These are phyloP conservation scores for Lasiodiplodia hormozganensis DNA, from an alignment of 2,329 filamentous ascomycete species.

Conservation along the genomic window DNA sequence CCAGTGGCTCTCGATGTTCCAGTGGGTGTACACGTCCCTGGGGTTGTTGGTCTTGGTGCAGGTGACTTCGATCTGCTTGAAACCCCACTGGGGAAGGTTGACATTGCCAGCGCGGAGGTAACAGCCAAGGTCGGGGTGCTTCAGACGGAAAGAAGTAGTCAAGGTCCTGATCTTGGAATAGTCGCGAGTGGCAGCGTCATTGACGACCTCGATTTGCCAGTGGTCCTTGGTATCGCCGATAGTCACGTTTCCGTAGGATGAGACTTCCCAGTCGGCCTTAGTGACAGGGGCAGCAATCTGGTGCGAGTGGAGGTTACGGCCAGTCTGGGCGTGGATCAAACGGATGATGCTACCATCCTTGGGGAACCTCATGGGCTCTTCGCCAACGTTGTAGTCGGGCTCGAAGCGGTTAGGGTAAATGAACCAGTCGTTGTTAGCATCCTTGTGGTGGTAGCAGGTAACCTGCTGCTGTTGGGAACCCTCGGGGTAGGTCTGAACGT, in stretches of 20 bases:
- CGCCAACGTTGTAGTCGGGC: slow-evolving; percentile 73
- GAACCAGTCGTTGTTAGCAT: slow-evolving; percentile 99
- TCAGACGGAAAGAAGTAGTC: slow-evolving; percentile 90
- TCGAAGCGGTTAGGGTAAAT: slow-evolving; percentile 92
- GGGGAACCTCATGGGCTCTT: slow-evolving; percentile 74
- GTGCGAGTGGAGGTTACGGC: slow-evolving; percentile 96
- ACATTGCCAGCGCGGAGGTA: slow-evolving; percentile 95
- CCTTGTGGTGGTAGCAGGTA: slow-evolving; percentile 99
- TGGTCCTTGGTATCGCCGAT: slow-evolving; percentile 98
- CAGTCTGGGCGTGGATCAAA: slow-evolving; percentile 92
- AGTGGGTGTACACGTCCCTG: slow-evolving; percentile 93
- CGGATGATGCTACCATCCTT: slow-evolving; percentile 80
- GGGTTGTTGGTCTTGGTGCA: slow-evolving; percentile 94
- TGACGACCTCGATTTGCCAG: slow-evolving; percentile 91
- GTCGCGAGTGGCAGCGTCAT: slow-evolving; percentile 86
- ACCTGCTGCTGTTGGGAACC: slow-evolving; percentile 95
- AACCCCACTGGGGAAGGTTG: slow-evolving; percentile 98
- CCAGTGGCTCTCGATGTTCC: slow-evolving; percentile 95
- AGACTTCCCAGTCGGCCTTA: slow-evolving; percentile 91
- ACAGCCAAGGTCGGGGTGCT: slow-evolving; percentile 81
- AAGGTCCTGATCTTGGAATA: slow-evolving; percentile 85
- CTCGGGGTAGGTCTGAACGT: slow-evolving; percentile 94
- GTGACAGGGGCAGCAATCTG: slow-evolving; percentile 85
- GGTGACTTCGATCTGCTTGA: slow-evolving; percentile 98
- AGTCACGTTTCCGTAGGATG: slow-evolving; percentile 93